Conservation (phyloP, 192 early-diverging fungal genomes). For the Coemansia javaensis region DNA sequence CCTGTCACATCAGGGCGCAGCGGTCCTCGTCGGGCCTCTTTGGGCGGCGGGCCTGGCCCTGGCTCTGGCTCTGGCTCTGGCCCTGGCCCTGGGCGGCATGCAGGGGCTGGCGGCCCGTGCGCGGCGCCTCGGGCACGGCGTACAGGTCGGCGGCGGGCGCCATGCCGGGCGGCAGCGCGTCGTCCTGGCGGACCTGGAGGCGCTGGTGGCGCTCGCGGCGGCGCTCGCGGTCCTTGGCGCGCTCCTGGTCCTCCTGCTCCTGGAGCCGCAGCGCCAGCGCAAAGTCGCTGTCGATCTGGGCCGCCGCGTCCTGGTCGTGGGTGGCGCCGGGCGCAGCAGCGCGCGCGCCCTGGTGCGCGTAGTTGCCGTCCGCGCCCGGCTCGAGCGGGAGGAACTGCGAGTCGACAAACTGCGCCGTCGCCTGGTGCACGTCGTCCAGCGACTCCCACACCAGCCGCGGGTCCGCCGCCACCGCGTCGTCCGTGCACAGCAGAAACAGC, state of each 20-base stretch:
- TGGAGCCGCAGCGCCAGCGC: slow-evolving; percentile 45
- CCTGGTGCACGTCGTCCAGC: slow-evolving; percentile 60
- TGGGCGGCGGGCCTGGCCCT: no score
- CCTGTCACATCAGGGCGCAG: no score
- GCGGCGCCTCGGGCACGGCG: slow-evolving; percentile 34
- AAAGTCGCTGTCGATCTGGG: slow-evolving; percentile 48
- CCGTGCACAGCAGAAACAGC: slow-evolving; percentile 63
- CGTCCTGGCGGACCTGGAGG: slow-evolving; percentile 32
- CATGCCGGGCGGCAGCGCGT: slow-evolving; percentile 38
- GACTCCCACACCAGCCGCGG: slow-evolving; percentile 70
- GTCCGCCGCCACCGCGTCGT: slow-evolving; percentile 62
- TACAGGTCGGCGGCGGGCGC: slow-evolving; percentile 19
- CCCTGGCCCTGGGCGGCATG: no score
- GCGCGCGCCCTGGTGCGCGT: slow-evolving; percentile 10
- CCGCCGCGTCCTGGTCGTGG: neutral
- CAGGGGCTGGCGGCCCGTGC: no score
- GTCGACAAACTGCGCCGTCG: slow-evolving; percentile 58
- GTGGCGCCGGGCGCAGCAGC: neutral
- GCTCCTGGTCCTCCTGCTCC: slow-evolving; percentile 30
- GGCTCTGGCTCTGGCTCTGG: no score
- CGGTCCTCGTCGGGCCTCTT: no score
- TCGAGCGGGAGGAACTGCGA: slow-evolving; percentile 43
- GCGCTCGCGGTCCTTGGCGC: no score
- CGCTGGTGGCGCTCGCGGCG: neutral
- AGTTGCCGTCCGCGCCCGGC: slow-evolving; percentile 9